Base-by-base conservation (phyloP, 495 filamentous ascomycete species). In the Lindgomyces ingoldianus region DNA sequence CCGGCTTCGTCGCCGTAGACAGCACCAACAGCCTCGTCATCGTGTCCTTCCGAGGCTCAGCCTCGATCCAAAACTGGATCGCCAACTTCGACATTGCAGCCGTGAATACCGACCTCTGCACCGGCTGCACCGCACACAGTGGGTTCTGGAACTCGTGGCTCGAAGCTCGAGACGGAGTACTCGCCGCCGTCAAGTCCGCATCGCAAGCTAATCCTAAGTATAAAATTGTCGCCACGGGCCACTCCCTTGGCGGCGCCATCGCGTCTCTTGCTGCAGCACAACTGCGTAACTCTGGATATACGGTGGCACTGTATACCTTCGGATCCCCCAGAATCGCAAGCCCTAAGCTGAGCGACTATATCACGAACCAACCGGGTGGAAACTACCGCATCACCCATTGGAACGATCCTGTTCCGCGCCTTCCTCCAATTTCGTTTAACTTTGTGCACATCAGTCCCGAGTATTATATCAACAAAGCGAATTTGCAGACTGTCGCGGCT, bases 1-100 rank as follows among this genome's bases (percentile, higher is more conserved):
- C 85, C 9, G 91, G 91, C 21, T 89, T 85, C 67, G 73, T 92
- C 16, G 86, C 85, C 16, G 74, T 80, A n/a, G 91, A 94, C 74
- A 67, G 74, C 22, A 85, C 82, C 30, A 86, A 84, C 64, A 64
- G 78, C 18, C 64, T 84, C 6, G 84, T 92, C 45, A 81, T 93
- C 46, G 74, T 91, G 29, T 80, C 87, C 14, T 87, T 91, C 77
- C 83, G 87, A 26, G 91, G 91, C 57, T 82, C 80, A 29, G 63
- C 78, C 9, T 84, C 84, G 16, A 25, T 88, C 52, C 75, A 78
- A 39, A 93, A 87, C 72, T 93, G 82, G 83, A 76, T 92, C 51
- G 78, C 85, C 26, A 82, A 93, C 71, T 73, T 83, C 64, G 79
- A 83, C 62, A 75, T 83, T 59, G 57, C 33, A 39, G 41, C 67